Evolutionary conservation across 352 stramenopile genomes (phyloP), one percentile per base, ranked within the genome.

Genomic region (Pythium phragmitis): DNA sequence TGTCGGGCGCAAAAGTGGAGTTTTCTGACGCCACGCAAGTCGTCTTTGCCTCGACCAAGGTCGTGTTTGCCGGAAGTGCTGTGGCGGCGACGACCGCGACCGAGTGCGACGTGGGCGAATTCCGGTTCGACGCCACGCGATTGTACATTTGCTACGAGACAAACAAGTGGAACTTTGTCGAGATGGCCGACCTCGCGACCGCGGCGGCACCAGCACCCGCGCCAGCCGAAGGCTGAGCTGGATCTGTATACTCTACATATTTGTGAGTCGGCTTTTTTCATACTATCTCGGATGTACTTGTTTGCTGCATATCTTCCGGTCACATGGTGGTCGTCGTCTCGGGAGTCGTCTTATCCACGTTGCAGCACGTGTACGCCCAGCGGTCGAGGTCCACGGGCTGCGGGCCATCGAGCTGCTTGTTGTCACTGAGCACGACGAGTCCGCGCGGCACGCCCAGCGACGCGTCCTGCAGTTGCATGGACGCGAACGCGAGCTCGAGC

Each of bases 351-450:
- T 45, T 21, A 28, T 19, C 16, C n/a, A n/a, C 33, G 16, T 37
- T 30, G 37, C 57, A 63, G 57, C 57, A 63, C 36, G 47, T 46
- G 46, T 28, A 42, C 21, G 39, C 26, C 54, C 57, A 63, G 21
- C 26, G 17, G 33, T 26, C 45, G 12, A 26, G 34, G 34, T 63
- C 28, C 19, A 63, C 57, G 9, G 45, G n/a, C 33, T 23, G 45
- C 21, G 57, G 57, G n/a, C 47, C 34, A 3, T 56, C 21, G 42
- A 47, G 46, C 46, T 21, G n/a, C 16, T 16, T 42, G 47, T 63
- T 79, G 57, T 85, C 74, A 43, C 68, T 74, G 36, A 81, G 67
- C 37, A 82, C 60, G 37, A 82, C 67, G 3, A 82, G 69, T 6
- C 66, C 66, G 7, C 73, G 67, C 36, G 69, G 60, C 21, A 63